Evolutionary conservation across 495 filamentous ascomycete species (phyloP), one percentile per base, ranked within the genome.

Genomic region (Neurospora terricola): DNA sequence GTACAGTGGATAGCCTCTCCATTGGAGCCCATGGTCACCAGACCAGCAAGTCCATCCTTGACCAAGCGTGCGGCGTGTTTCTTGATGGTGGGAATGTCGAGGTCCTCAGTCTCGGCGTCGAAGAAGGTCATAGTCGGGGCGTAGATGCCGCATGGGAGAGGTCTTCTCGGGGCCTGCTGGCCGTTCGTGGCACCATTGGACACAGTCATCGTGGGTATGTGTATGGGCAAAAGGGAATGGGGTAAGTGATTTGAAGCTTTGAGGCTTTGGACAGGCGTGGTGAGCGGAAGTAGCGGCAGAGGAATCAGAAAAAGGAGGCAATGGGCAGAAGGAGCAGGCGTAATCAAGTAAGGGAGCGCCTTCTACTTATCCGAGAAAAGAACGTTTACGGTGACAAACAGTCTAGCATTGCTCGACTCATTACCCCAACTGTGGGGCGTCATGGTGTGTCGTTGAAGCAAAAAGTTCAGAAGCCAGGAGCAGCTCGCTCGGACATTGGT

Each of bases 41-140:
- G 86, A 12, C 94, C 92, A 48, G 90, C 91, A 12, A 97, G 90
- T 23, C 94, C 93, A 71, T 88, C 92, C 82, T 89, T 86, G 30
- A 91, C 93, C n/a, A 96, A 88, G 54, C 93, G 92, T 69, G 92
- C 89, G 38, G 91, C 91, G 77, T 96, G 93, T 70, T 87, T 89
- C 79, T 91, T 92, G 83, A 95, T 91, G 72, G 90, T 87, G 6
- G 90, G 86, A 75, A 93, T 87, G 78, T 97, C 93, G 77, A 97
- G 87, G 21, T 96, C 91, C 82, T 97, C 93, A 66, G 91, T 94
- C 39, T 88, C 84, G 16, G 90, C 86, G 78, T 94, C 86, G 84
- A 97, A 96, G 83, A 97, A 96, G 74, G 93, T 96, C 89, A 94
- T 93, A 38, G 92, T 95, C 23, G 94, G 94, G 73, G 92, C 91